These are phyloP conservation scores for Leptomonas pyrrhocoris DNA, from an alignment of 208 protist species.

Conservation along the genomic window DNA sequence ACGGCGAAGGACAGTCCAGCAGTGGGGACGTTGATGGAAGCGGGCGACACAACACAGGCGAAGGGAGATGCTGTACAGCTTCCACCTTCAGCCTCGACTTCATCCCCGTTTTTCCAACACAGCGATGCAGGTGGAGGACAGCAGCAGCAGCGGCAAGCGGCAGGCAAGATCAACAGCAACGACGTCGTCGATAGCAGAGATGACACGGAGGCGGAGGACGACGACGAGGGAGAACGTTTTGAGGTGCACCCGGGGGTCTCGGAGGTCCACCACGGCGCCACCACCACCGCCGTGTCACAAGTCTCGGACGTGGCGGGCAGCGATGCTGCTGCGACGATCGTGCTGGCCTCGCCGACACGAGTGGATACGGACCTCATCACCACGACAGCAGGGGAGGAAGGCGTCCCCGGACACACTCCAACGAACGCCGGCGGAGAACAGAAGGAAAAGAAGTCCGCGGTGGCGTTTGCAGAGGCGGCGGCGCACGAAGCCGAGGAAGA, in stretches of 20 bases:
- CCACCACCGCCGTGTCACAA: not conserved
- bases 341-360: not conserved
- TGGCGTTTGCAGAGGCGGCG: too few relatives aligned
- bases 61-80: too few relatives aligned
- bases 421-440: too few relatives aligned
- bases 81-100: too few relatives aligned
- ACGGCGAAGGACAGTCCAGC: too few relatives aligned
- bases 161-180: not conserved
- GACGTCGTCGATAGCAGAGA: not conserved
- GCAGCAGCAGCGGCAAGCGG: not conserved
- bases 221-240: constrained; percentile 3
- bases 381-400: not conserved
- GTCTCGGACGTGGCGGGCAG: not conserved
- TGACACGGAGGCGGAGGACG: too few relatives aligned
- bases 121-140: not conserved
- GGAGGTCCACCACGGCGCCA: not conserved
- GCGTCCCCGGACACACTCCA: too few relatives aligned
- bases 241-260: not conserved
- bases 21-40: too few relatives aligned
- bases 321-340: not conserved
- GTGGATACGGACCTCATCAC: not conserved
- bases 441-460: too few relatives aligned
- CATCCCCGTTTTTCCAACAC: too few relatives aligned
- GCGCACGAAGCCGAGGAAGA: too few relatives aligned
- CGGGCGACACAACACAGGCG: too few relatives aligned